Base-by-base conservation (phyloP, 331 rosid species). In the Quercus phellos region DNA sequence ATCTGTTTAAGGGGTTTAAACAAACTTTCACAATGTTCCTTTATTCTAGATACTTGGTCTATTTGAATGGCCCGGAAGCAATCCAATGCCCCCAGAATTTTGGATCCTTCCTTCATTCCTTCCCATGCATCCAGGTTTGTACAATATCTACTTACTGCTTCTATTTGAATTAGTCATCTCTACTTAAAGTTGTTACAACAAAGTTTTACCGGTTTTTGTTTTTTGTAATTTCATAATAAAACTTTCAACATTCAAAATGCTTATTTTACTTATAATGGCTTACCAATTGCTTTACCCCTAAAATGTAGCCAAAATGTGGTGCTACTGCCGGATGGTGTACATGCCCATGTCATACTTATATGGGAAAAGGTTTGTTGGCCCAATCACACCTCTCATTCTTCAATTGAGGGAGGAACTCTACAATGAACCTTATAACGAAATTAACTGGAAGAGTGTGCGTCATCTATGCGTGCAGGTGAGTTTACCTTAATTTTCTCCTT, bases 331-430 rank as follows among this genome's bases (percentile, higher is more conserved):
- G 1, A 34, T 87, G 80, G 87, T 86, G 13, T 89, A 84, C 80
- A 83, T 86, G 94, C 96, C 96, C 1, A 89, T 89, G 96, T 91
- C 96, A 1, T 90, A 90, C 67, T 75, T 90, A 19, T 90, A 90
- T 30, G 95, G 95, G 3, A 88, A 77, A 76, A 84, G 88, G 59
- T 90, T 88, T 75, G 96, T 89, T 21, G 93, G 88, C 17, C 84
- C 86, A 38, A 89, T 89, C 58, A 90, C 96, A 4, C 87, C 90
- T 9, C 88, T 90, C 27, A 84, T 89, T 72, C 60, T 71, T 34
- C 83, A 84, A 4, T 77, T 89, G 73, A 84, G 93, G 73, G 87
- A 84, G 51, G 96, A 91, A 43, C 83, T 91, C 1, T 64, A 53
- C 42, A 19, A 51, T 18, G 51, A 91, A 51, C 85, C 90, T 27